Evolutionary conservation across 345 rosid species (phyloP), one percentile per base, ranked within the genome.

Genomic region (Rubroshorea leprosula): DNA sequence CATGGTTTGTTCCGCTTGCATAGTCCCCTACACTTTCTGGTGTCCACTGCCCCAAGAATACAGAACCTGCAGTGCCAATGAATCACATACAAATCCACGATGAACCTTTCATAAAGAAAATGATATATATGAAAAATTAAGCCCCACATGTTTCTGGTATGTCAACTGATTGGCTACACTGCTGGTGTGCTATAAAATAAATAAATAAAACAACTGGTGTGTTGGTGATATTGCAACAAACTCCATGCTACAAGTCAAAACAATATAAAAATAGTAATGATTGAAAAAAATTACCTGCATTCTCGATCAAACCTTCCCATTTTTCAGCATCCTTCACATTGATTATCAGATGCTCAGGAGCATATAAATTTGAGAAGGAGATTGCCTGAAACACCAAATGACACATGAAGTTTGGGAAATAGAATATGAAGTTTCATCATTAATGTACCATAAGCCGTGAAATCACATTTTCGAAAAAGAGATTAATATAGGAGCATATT

Each of bases 11-110:
- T 23, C 95, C 97, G 3, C 97, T 93, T 1, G 97, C 99, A 65
- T 93, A 89, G 67, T 93, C 96, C 46, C 97, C 99, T 38, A 89
- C 96, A 47, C 99, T 93, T 73, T 89, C 96, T 1, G 99, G 97
- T 0, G 97, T 93, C 97, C 99, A 89, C 25, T 75, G 81, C 16
- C 96, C 98, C 55, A 91, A 22, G 71, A 91, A 91, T 61, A 88
- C 96, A 0, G 96, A 91, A 18, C 98, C 93, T 86, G 76, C 41
- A 48, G 15, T n/a, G 2, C 21, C 17, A 29, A 50, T 18, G 51
- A 39, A 44, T 14, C 45, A 39, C 2, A 39, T 27, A 8, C 31
- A 4, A 27, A 27, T 27, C 31, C 8, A 27, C 31, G 4, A 27
- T 8, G 5, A 27, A 27, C 8, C 31, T 27, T 27, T 27, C 8